Base-by-base conservation (phyloP, 345 rosid species). In the Acer negundo region DNA sequence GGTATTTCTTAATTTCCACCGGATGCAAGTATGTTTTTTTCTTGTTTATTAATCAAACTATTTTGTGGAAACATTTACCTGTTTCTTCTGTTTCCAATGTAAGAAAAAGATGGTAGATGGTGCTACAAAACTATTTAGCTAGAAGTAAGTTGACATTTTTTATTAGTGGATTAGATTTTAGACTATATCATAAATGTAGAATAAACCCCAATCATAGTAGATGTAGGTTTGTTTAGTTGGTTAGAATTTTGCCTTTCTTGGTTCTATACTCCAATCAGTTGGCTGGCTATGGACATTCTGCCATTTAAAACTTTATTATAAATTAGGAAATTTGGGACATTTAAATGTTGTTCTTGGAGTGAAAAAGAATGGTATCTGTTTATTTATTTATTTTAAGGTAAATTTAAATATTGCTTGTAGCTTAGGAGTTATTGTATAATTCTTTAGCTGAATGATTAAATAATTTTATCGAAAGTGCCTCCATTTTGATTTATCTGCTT, bases 391-490 rank as follows among this genome's bases (percentile, higher is more conserved):
- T 62, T 62, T 13, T 10, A 31, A 7, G 40, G 1, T 67, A 62
- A 12, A 59, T 17, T 20, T 49, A 55, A 72, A 26, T 31, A 13
- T 31, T 55, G 28, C 26, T 16, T 46, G 2, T 5, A 20, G 64
- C 47, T 71, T 75, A 62, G 23, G 22, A 42, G 22, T 63, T 76
- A 24, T 8, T 62, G 68, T n/a, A 72, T 1, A n/a, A 31, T 28
- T 35, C 24, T 80, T 49, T 51, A 22, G 28, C 67, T 20, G 44
- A 42, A 38, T 51, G 61, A 42, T 80, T 19, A 35, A 72, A 19
- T 68, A 47, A 22, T 40, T 12, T 31, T 53, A 53, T 12, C 2
- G 20, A 10, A 79, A 46, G 67, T 55, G 20, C 73, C 76, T 53
- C 10, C 7, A 1, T 66, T 44, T 66, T 71, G 23, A 51, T 20